These are phyloP conservation scores for Prinsepia uniflora DNA, from an alignment of 306 rosid genomes.

Conservation along the genomic window DNA sequence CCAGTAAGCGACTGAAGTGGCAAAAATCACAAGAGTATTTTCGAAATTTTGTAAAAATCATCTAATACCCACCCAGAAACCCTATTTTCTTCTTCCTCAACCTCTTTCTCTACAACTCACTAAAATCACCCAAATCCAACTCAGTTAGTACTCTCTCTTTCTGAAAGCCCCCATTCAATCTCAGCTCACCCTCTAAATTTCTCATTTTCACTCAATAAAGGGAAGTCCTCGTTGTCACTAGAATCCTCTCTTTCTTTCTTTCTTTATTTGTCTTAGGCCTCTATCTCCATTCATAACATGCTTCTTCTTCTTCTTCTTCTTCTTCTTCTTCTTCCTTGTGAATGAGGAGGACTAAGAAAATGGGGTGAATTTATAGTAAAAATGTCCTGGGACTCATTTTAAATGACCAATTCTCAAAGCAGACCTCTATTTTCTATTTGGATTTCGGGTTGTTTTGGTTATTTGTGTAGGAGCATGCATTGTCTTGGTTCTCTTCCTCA, in stretches of 20 bases:
- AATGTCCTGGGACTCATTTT: constrained; percentile 45
- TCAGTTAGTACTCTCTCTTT: not conserved
- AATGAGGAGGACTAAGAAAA: not conserved
- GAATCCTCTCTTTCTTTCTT: constrained; percentile 9
- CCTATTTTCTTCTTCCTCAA: too few relatives aligned
- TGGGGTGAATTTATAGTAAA: not conserved
- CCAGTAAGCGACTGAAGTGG: too few relatives aligned
- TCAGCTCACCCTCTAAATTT: constrained; percentile 5
- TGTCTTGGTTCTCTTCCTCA: constrained; percentile 51
- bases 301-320: constrained; percentile 1
- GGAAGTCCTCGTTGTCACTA: not conserved
- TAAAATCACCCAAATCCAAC: too few relatives aligned
- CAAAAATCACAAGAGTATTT: too few relatives aligned
- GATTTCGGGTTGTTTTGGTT: constrained; percentile 60
- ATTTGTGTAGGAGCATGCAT: constrained; percentile 62
- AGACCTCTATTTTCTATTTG: constrained; percentile 53
- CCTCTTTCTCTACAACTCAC: too few relatives aligned
- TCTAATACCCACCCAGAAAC: too few relatives aligned
- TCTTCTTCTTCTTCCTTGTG: too few relatives aligned
- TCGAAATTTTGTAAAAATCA: too few relatives aligned
- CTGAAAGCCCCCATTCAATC: constrained; percentile 21
- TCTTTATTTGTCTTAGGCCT: too few relatives aligned
- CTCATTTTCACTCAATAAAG: constrained; percentile 6
- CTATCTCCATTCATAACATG: not conserved
- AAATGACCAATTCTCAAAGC: constrained; percentile 52